Evolutionary conservation across 2,329 filamentous ascomycete genomes (phyloP).

Genomic region (Dothistroma pini): DNA sequence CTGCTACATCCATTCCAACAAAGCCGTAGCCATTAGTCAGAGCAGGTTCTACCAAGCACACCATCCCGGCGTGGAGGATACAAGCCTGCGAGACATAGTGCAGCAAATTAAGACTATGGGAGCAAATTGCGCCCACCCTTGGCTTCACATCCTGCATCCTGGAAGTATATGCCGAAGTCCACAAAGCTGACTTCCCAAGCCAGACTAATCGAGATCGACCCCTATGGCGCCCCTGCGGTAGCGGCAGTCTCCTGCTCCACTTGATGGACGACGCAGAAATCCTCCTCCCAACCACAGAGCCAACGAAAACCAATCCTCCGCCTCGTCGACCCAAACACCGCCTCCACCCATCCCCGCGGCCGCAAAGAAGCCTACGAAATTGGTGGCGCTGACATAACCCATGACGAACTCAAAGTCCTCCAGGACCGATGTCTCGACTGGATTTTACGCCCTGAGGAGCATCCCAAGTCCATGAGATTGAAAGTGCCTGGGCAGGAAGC

Average conservation of each 20-base stretch:
- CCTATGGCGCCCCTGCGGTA: slow-evolving; percentile 5
- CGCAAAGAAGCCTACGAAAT: slow-evolving; percentile 9
- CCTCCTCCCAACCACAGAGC: not conserved
- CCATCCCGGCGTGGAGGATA: slow-evolving; percentile 3
- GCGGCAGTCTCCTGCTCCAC: slow-evolving; percentile 8
- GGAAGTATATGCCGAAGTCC: slow-evolving; percentile 12
- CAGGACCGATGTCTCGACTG: not conserved
- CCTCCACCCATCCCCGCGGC: slow-evolving; percentile 4
- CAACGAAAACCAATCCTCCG: slow-evolving; percentile 3
- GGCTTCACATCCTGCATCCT: slow-evolving; percentile 1
- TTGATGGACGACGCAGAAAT: slow-evolving; percentile 8
- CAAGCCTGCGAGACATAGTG: slow-evolving; percentile 1
- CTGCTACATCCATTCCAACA: slow-evolving; percentile 7
- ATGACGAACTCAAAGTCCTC: slow-evolving; percentile 1
- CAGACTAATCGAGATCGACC: slow-evolving; percentile 13
- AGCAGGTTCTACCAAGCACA: slow-evolving; percentile 9
- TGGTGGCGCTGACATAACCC: not conserved
- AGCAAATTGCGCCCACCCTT: not conserved
- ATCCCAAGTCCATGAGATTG: not conserved
- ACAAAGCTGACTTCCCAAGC: slow-evolving; percentile 7
- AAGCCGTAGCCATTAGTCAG: slow-evolving; percentile 10
- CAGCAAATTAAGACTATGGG: not conserved
- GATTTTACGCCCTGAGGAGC: not conserved
- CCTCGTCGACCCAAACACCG: slow-evolving; percentile 2
- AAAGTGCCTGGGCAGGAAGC: not conserved